Evolutionary conservation across 2,329 filamentous ascomycete species (phyloP).

Genomic region (Colletotrichum chrysophilum): DNA sequence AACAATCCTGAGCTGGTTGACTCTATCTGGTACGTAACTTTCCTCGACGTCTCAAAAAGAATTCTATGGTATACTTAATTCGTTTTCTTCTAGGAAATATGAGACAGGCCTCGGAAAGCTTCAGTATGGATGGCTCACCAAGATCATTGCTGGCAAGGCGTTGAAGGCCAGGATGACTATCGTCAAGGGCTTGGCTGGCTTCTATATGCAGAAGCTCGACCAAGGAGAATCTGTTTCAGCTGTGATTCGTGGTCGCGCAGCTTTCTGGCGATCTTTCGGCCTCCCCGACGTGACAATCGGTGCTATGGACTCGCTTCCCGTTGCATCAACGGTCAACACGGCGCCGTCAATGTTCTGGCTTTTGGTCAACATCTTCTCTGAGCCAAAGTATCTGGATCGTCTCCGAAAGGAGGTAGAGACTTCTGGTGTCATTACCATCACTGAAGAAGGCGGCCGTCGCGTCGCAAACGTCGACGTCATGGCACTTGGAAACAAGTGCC

Average conservation of each 20-base stretch:
- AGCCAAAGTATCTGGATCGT: constrained; percentile 26
- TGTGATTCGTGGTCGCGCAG: constrained; percentile 31
- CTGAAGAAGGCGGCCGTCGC: constrained; percentile 5
- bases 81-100: background rate
- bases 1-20: constrained; percentile 12
- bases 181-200: constrained; percentile 30
- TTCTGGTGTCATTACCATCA: constrained; percentile 8
- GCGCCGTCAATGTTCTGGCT: constrained; percentile 43
- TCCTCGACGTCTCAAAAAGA: background rate
- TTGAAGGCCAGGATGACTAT: constrained; percentile 25
- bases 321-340: constrained; percentile 37
- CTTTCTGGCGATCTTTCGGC: constrained; percentile 32
- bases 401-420: constrained; percentile 35
- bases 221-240: constrained; percentile 29
- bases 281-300: constrained; percentile 30
- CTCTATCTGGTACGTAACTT: background rate
- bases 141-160: constrained; percentile 27
- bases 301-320: constrained; percentile 34
- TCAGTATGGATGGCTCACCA: background rate
- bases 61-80: background rate
- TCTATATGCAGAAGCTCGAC: constrained; percentile 32
- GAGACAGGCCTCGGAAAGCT: background rate
- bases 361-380: constrained; percentile 33
- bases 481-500: constrained; percentile 40
- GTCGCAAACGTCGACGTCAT: constrained; percentile 35